Base-by-base conservation (phyloP, 441 rosid genomes). In the Populus hybrid region DNA sequence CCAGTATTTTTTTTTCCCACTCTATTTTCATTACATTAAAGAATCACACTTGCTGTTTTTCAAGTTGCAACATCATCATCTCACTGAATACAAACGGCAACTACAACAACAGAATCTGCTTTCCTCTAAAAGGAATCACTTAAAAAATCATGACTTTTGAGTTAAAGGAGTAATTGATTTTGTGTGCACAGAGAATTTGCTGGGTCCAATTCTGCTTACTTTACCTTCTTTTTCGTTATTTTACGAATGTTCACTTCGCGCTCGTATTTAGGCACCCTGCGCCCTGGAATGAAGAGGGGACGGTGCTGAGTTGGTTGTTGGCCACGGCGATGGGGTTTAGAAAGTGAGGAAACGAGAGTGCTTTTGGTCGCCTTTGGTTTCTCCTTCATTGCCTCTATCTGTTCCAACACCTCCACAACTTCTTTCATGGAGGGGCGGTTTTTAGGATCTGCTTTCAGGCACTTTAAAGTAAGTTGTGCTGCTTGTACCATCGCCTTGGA, bases 371-470 rank as follows among this genome's bases (percentile, higher is more conserved):
- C 75, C 73, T 80, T 79, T 2, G 74, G 72, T 57, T 78, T 84
- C 16, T 73, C 85, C 77, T 83, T 86, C 24, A 83, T 83, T 16
- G 79, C 82, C 64, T 86, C 87, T 4, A 94, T 81, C 79, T 69
- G 89, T 81, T 88, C 91, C 24, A 95, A 80, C 1, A 82, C 80
- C 65, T 89, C 91, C 53, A 93, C 79, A 42, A 93, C 99, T 82
- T 90, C 91, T 79, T 78, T 86, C 97, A 95, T 93, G 3, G 91
- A 82, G 11, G 99, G 99, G 9, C 98, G 92, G 81, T 81, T 66
- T 80, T 79, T 88, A 3, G 88, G 98, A 36, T 93, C 93, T 0
- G 73, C 24, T 80, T 73, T 93, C 4, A 91, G 83, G 76, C 99
- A 95, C 73, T 75, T 86, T n/a, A 88, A 77, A 72, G 97, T 81